Conservation (phyloP, 2,329 filamentous ascomycete species). For the Orbilia ellipsospora region DNA sequence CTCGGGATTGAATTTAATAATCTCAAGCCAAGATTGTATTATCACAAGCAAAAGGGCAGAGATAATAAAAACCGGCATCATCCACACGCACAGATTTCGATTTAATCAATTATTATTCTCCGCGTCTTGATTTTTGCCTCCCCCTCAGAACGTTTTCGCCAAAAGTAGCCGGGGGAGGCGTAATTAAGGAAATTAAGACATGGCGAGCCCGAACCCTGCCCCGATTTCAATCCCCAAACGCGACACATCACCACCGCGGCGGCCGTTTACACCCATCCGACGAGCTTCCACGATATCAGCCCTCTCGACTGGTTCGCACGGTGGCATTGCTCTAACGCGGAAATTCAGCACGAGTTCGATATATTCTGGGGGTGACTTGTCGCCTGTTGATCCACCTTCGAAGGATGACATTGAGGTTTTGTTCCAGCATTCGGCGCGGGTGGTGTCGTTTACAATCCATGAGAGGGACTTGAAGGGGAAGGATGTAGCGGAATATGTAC, state of each 20-base stretch:
- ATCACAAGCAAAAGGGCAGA: conserved; percentile 38
- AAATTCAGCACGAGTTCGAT: conserved; percentile 49
- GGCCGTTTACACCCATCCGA: conserved; percentile 9
- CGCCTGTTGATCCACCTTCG: conserved; percentile 36
- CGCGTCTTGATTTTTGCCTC: conserved; percentile 18
- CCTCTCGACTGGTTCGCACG: conserved; percentile 18
- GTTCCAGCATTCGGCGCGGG: conserved; percentile 48
- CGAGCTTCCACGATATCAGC: conserved; percentile 25
- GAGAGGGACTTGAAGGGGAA: conserved; percentile 41
- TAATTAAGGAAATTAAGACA: conserved; percentile 13
- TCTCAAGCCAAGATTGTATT: conserved; percentile 5
- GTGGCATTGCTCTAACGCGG: conserved; percentile 2
- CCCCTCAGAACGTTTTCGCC: conserved; percentile 11
- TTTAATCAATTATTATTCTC: conserved; percentile 14
- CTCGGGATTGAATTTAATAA: conserved; percentile 1
- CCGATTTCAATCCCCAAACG: conserved; percentile 28
- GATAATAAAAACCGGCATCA: conserved; percentile 20
- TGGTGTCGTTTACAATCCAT: conserved; percentile 46
- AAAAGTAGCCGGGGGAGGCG: conserved; percentile 37
- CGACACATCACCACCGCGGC: conserved; percentile 19
- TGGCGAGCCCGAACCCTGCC: conserved; percentile 35
- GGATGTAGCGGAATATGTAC: conserved; percentile 41
- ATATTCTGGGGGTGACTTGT: conserved; percentile 36
- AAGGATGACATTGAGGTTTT: conserved; percentile 49
- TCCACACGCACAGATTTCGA: conserved; percentile 5